These are phyloP conservation scores for Globisporangium echinulatum DNA, from an alignment of 352 stramenopile species.

Conservation along the genomic window DNA sequence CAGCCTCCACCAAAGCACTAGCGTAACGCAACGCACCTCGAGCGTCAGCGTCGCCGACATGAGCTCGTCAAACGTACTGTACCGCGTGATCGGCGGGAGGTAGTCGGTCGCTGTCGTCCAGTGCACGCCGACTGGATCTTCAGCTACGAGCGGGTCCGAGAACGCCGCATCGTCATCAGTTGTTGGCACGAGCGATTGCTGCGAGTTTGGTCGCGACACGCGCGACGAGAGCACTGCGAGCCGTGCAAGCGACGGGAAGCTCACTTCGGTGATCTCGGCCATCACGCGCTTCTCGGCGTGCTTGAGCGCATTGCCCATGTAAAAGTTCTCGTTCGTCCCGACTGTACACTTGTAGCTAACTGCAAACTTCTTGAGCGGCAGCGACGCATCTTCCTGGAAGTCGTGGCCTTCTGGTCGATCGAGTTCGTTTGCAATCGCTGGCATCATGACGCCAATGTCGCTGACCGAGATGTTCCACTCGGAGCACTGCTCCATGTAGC, in stretches of 20 bases:
- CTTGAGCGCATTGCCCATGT: conserved; percentile 81
- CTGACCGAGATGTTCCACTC: conserved; percentile 88
- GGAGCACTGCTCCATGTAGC: conserved; percentile 89
- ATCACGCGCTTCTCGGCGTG: conserved; percentile 71
- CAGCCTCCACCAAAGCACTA: not conserved
- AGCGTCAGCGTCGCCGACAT: conserved; percentile 86
- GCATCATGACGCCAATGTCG: conserved; percentile 87
- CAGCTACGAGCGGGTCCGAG: conserved; percentile 47
- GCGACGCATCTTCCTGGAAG: conserved; percentile 85
- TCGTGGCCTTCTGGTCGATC: conserved; percentile 84
- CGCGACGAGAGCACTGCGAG: conserved; percentile 79
- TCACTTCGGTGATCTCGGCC: conserved; percentile 79
- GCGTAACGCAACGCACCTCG: conserved; percentile 33
- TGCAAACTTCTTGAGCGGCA: conserved; percentile 85
- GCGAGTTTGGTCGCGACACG: conserved; percentile 60
- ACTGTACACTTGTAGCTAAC: conserved; percentile 90
- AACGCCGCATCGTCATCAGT: conserved; percentile 32
- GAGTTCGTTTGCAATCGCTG: conserved; percentile 82
- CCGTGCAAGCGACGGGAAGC: conserved; percentile 78
- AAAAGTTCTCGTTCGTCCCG: conserved; percentile 81
- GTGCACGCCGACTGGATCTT: conserved; percentile 70
- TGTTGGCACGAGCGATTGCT: conserved; percentile 25
- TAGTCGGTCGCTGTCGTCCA: conserved; percentile 69
- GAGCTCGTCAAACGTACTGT: conserved; percentile 87
- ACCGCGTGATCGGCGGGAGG: conserved; percentile 75